Evolutionary conservation across 176 grass and related monocot genomes (phyloP).

Genomic region (Rhynchospora pubera): DNA sequence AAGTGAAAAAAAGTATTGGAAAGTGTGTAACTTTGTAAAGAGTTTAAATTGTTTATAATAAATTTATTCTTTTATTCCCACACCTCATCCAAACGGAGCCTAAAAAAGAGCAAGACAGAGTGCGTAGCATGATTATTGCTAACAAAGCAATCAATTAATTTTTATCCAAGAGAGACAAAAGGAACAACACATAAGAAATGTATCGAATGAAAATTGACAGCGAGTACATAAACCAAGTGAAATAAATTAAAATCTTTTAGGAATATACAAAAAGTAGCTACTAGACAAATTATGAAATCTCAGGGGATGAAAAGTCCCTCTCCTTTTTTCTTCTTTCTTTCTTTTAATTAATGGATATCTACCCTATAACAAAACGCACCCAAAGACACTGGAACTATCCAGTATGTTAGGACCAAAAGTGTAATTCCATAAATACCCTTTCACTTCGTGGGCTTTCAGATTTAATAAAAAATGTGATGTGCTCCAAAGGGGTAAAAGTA

Average conservation of each 20-base stretch:
- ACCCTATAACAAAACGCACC: too few relatives aligned
- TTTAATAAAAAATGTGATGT: too few relatives aligned
- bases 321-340: not conserved
- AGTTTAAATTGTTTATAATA: too few relatives aligned
- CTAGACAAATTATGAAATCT: constrained; percentile 15
- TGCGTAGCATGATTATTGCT: not conserved
- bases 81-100: too few relatives aligned
- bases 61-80: too few relatives aligned
- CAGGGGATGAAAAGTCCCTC: not conserved
- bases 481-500: too few relatives aligned
- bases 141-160: constrained; percentile 7
- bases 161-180: not conserved
- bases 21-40: too few relatives aligned
- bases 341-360: not conserved
- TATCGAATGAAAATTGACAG: constrained; percentile 4
- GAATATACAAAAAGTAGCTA: constrained; percentile 1
- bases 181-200: not conserved
- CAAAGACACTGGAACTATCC: too few relatives aligned
- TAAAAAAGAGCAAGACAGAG: not conserved
- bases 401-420: too few relatives aligned
- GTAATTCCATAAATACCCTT: too few relatives aligned
- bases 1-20: too few relatives aligned
- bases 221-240: not conserved
- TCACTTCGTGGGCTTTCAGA: too few relatives aligned
- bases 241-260: not conserved